A percentile compares a stretch with the other conserved stretches of the same genome.
Conservation (phyloP, 2,329 filamentous ascomycete species). For the Blastomyces silverae region DNA sequence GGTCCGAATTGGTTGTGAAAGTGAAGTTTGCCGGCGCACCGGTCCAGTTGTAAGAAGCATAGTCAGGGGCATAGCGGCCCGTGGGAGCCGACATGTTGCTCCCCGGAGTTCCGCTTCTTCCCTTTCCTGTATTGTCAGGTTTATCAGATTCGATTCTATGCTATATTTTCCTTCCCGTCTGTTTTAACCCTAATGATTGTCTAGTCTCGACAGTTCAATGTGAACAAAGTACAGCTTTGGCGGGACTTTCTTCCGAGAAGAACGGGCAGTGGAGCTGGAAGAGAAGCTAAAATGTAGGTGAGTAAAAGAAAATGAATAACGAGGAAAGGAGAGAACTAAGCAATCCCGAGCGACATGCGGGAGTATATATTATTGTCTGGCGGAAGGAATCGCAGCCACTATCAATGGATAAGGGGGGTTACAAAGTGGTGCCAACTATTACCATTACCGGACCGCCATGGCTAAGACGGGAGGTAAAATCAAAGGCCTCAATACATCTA, state of each 20-base stretch:
- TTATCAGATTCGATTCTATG: not conserved
- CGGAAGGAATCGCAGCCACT: not conserved
- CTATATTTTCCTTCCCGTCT: not conserved
- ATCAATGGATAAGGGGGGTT: not conserved
- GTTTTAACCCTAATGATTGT: not conserved
- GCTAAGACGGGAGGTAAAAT: not conserved
- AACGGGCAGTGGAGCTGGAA: not conserved
- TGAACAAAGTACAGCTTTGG: not conserved
- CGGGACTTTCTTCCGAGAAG: not conserved
- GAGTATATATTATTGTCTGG: conserved; percentile 8
- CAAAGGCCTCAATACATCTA: not conserved
- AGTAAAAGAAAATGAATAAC: conserved; percentile 3
- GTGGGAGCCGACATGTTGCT: conserved; percentile 20
- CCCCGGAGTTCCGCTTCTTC: not conserved
- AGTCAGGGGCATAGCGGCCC: conserved; percentile 36
- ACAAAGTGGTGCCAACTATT: not conserved
- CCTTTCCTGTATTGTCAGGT: not conserved
- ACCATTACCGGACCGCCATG: not conserved
- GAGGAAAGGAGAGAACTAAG: not conserved
- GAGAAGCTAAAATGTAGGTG: not conserved
- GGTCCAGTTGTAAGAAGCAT: conserved; percentile 47
- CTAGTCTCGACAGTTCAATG: not conserved
- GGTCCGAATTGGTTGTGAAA: conserved; percentile 48
- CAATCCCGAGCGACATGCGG: not conserved
- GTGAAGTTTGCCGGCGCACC: conserved; percentile 41